Evolutionary conservation across 2,329 filamentous ascomycete species (phyloP), one percentile per base, ranked within the genome.

Genomic region (Plenodomus biglobosus): DNA sequence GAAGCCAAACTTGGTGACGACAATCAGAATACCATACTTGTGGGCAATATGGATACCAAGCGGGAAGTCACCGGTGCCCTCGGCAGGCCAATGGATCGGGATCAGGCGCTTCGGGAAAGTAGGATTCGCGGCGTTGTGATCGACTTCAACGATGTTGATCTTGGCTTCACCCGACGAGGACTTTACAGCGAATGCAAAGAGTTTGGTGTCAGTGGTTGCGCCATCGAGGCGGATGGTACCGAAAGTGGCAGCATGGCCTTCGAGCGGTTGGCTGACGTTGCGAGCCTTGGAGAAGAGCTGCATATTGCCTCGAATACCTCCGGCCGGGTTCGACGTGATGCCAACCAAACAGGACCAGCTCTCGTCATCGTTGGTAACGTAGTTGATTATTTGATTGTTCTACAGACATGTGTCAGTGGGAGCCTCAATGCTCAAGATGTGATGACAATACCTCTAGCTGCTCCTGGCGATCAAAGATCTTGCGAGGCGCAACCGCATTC

Each of bases 321-420:
- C 92, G 71, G 92, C 86, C 69, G 95, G 88, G 71, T 92, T 90
- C 50, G 92, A 92, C 61, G 92, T 92, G 65, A 99, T 99, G 66
- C 94, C 94, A 49, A 99, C 91, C 47, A 96, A 86, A 22, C 95
- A 92, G 86, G 95, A 95, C 94, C 94, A 99, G 76, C 96, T 96
- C 72, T 91, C 90, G 59, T 99, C 92, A 58, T 86, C 85, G 74
- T 92, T 96, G 63, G 95, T 89, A 62, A 92, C 90, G 78, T 99
- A 99, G 79, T 97, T 99, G 83, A 99, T 99, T 75, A 99, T 99
- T 84, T 99, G 94, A 76, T 90, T 95, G 59, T 87, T 88, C 90
- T 95, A 65, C 34, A 53, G 3, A 3, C 27, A 32, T 38, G 10
- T 32, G 18, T 42, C 44, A 50, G 59, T 45, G 56, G 55, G 4